Percentiles rank a stretch among this genome's conserved stretches.
These are phyloP conservation scores for Pyronema omphalodes DNA, from an alignment of 495 filamentous ascomycete species.

Conservation along the genomic window DNA sequence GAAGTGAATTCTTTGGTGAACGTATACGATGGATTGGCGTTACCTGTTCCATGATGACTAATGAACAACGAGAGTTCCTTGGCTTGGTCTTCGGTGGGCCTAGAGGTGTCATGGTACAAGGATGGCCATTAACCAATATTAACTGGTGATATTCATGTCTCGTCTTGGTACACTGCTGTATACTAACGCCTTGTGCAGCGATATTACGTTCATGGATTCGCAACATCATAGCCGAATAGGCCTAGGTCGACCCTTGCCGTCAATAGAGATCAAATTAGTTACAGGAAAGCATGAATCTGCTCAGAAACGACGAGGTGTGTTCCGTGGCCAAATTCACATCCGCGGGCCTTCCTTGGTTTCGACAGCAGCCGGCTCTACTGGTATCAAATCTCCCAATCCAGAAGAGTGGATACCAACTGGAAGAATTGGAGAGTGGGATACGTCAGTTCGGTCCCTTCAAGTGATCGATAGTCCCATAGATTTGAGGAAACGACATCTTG, in stretches of 20 bases:
- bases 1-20: slow-evolving; percentile 12
- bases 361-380: neutral
- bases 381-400: slow-evolving; percentile 1
- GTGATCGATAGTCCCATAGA: slow-evolving; percentile 8
- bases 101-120: slow-evolving; percentile 17
- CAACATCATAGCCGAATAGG: slow-evolving; percentile 4
- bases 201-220: slow-evolving; percentile 14
- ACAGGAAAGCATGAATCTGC: neutral
- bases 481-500: slow-evolving; percentile 7
- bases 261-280: slow-evolving; percentile 14
- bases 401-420: slow-evolving; percentile 14
- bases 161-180: neutral
- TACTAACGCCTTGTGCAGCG: neutral
- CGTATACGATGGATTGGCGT: slow-evolving; percentile 13
- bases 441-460: slow-evolving; percentile 2
- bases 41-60: slow-evolving; percentile 13
- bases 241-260: slow-evolving; percentile 9
- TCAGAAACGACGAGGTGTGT: neutral
- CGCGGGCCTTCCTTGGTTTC: slow-evolving; percentile 16
- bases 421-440: slow-evolving; percentile 13
- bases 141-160: slow-evolving; percentile 9
- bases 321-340: slow-evolving; percentile 12
- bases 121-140: slow-evolving; percentile 12
- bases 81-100: slow-evolving; percentile 11
- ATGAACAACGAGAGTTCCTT: slow-evolving; percentile 15